Evolutionary conservation across 2,329 filamentous ascomycete species (phyloP).

Genomic region (Xylaria sp.): DNA sequence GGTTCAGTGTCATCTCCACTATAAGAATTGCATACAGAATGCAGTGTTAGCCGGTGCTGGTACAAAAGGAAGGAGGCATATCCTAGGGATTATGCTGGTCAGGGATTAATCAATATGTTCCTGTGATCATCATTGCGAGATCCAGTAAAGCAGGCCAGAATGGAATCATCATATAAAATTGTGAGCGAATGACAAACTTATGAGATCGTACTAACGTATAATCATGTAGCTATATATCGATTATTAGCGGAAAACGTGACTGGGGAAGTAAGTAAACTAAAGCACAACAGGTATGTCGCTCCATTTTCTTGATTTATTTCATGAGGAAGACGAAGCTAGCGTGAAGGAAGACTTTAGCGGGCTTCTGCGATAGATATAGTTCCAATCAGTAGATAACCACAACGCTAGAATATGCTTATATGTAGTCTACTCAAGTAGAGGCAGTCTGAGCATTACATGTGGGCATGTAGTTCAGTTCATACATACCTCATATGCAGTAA

Average conservation of each 20-base stretch:
- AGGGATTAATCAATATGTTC: constrained; percentile 24
- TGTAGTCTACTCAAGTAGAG: too few species aligned
- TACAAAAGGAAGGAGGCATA: background rate
- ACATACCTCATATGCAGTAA: constrained; percentile 1
- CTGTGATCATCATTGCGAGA: constrained; percentile 36
- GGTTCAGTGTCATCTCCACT: background rate
- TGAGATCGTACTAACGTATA: background rate
- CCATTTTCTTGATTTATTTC: background rate
- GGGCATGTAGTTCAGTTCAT: background rate
- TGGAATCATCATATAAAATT: constrained; percentile 26
- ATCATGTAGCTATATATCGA: background rate
- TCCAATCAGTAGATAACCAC: background rate
- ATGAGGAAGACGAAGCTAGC: background rate
- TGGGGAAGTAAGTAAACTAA: background rate
- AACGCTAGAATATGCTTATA: background rate
- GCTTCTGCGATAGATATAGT: background rate
- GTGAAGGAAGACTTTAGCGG: background rate
- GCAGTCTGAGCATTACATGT: background rate
- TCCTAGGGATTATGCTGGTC: background rate
- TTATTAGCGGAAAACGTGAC: background rate
- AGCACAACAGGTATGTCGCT: background rate
- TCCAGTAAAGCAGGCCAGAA: constrained; percentile 43
- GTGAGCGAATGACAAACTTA: background rate
- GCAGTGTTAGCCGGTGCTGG: background rate
- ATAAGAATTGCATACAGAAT: background rate